Conservation (phyloP, 1,284 basidiomycete species). For the Irpex sp. region DNA sequence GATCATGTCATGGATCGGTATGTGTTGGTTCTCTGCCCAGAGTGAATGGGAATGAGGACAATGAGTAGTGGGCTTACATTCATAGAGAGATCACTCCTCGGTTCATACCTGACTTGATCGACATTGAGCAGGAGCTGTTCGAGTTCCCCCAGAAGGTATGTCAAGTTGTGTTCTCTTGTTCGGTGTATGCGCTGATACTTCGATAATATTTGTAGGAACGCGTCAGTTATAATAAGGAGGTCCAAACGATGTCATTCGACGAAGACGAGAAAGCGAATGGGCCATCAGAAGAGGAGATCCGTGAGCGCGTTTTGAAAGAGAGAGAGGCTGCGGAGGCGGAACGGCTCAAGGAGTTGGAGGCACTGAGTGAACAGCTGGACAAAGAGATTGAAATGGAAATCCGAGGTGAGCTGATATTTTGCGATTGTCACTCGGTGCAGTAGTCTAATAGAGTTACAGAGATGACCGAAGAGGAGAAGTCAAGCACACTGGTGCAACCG, state of each 20-base stretch:
- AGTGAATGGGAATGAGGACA: conserved; percentile 16
- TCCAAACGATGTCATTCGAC: conserved; percentile 79
- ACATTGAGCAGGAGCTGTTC: conserved; percentile 85
- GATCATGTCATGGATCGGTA: conserved; percentile 69
- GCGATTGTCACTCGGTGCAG: neutral
- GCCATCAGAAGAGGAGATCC: conserved; percentile 69
- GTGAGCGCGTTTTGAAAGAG: conserved; percentile 65
- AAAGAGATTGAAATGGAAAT: conserved; percentile 82
- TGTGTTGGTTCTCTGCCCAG: neutral
- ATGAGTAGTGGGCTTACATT: conserved; percentile 5
- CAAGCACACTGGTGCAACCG: conserved; percentile 77
- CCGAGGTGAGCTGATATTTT: conserved; percentile 44
- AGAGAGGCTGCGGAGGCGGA: conserved; percentile 63
- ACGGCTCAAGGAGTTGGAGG: conserved; percentile 70
- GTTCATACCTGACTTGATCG: conserved; percentile 72
- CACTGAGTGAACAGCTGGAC: conserved; percentile 75
- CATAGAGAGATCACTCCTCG: conserved; percentile 64
- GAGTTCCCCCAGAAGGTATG: conserved; percentile 83
- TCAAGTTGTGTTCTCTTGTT: neutral
- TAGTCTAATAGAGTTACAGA: conserved; percentile 41
- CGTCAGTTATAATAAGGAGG: conserved; percentile 93
- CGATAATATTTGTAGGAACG: conserved; percentile 55
- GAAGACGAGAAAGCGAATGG: conserved; percentile 32
- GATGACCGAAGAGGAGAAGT: conserved; percentile 80
- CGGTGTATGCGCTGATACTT: neutral